phyloP scores from a whole-genome alignment of 2,329 filamentous ascomycete species.

The Xylariomycetidae sp. region DNA sequence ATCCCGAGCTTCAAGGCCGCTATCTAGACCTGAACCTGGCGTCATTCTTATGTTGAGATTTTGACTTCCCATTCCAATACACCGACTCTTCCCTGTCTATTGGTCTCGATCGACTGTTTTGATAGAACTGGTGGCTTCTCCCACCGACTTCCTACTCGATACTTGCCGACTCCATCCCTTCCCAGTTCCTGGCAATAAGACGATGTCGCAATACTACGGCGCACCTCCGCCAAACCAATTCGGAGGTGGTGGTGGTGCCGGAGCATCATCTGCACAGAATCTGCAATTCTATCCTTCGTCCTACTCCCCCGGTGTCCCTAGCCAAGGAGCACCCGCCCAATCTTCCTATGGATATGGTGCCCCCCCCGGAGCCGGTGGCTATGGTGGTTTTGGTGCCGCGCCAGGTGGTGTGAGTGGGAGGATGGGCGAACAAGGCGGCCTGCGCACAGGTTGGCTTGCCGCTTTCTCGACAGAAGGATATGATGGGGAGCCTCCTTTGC shows the following conservation, averaged over 20 bases:
- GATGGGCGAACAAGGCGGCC: constrained; percentile 88
- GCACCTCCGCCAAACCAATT: constrained; percentile 35
- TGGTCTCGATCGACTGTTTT: neutral
- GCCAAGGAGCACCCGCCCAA: constrained; percentile 65
- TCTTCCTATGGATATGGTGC: constrained; percentile 60
- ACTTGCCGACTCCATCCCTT: neutral
- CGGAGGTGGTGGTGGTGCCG: constrained; percentile 30
- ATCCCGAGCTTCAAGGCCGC: too few relatives aligned
- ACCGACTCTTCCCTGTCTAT: too few relatives aligned
- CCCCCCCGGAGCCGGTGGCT: constrained; percentile 41
- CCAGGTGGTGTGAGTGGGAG: constrained; percentile 75
- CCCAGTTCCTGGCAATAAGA: constrained; percentile 3
- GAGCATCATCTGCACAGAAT: constrained; percentile 68
- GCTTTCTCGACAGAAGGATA: constrained; percentile 97
- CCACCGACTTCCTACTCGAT: neutral
- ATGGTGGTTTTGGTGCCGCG: constrained; percentile 51
- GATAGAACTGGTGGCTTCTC: neutral
- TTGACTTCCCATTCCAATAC: too few relatives aligned
- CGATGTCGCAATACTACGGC: constrained; percentile 48
- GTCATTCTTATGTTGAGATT: too few relatives aligned
- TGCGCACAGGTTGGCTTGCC: constrained; percentile 90
- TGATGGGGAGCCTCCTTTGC: constrained; percentile 83
- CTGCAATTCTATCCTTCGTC: constrained; percentile 95
- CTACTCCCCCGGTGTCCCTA: constrained; percentile 65
- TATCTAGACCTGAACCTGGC: too few relatives aligned